Evolutionary conservation across 805 yeast genomes (phyloP), one percentile per base, ranked within the genome.

Genomic region (Sungouiozyma ichnusensis): DNA sequence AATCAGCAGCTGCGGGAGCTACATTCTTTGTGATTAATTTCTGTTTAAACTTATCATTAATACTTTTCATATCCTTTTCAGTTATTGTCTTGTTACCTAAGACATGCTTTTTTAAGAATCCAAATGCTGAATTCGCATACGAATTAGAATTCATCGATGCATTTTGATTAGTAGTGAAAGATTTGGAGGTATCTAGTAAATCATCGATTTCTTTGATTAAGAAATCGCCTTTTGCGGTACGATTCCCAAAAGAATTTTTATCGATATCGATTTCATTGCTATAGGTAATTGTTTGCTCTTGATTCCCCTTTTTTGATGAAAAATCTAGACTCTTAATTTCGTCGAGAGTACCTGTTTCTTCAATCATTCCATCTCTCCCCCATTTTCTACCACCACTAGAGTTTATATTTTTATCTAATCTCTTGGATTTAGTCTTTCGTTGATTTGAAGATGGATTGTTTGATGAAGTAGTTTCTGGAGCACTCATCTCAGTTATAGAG

Each of bases 21-120:
- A 90, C 92, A 54, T 90, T 90, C 53, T 88, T 90, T 48, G 81
- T 71, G 46, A 92, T 75, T 42, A 90, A 67, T 52, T 85, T 94
- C 44, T 84, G 82, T 42, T 76, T 73, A 63, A 92, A 72, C 36
- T 79, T 76, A 33, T 69, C 69, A 17, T 84, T 65, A 2, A 85
- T 79, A 35, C 78, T 76, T 33, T 72, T 72, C 43, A 90, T 67
- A 54, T 87, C 87, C 13, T 71, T 72, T 27, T 73, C 71, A 2
- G 77, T 70, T 34, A 83, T 71, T 5, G 74, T 77, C 54, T 79
- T 79, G 40, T 86, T 85, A 42, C 92, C 90, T 38, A 82, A 67
- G 39, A 75, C 58, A 51, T 74, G 75, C 46, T 73, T 70, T 42
- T 57, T 57, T 38, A 82, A 61, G 50, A 81, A 80, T 1, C 77